Percentiles rank a stretch among this genome's conserved stretches.
phyloP scores from a whole-genome alignment of 441 rosid species.

The Viola pubescens region DNA sequence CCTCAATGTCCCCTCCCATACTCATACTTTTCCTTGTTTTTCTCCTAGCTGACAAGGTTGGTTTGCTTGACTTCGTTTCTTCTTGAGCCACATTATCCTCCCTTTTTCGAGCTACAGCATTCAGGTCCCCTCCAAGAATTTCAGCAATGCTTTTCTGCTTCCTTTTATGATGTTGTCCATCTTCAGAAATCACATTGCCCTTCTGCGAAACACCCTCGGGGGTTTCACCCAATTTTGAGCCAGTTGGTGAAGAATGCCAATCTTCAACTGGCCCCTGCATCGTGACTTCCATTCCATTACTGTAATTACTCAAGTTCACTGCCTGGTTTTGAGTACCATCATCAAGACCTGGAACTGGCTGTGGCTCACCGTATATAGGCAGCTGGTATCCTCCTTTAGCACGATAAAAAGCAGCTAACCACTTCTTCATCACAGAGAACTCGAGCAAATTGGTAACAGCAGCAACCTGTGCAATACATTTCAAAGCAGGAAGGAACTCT shows the following conservation, averaged over 20 bases:
- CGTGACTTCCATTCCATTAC: slow-evolving; percentile 21
- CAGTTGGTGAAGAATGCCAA: slow-evolving; percentile 24
- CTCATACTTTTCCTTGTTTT: slow-evolving; percentile 25
- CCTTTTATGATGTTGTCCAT: slow-evolving; percentile 34
- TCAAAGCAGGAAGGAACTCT: slow-evolving; percentile 35
- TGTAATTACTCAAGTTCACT: slow-evolving; percentile 11
- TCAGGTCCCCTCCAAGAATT: slow-evolving; percentile 37
- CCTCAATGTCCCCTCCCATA: slow-evolving; percentile 1
- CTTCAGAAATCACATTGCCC: slow-evolving; percentile 32
- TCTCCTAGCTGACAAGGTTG: slow-evolving; percentile 20
- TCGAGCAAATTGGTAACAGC: slow-evolving; percentile 34
- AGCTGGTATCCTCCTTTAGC: slow-evolving; percentile 34
- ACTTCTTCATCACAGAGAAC: slow-evolving; percentile 42
- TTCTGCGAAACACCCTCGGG: slow-evolving; percentile 22
- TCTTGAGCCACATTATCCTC: slow-evolving; percentile 17
- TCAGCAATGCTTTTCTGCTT: slow-evolving; percentile 88
- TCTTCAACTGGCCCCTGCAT: slow-evolving; percentile 38
- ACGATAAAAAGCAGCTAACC: slow-evolving; percentile 49
- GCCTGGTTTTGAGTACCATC: slow-evolving; percentile 23
- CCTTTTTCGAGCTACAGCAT: slow-evolving; percentile 23
- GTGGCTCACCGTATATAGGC: slow-evolving; percentile 35
- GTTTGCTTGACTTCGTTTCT: slow-evolving; percentile 16
- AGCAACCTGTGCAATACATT: slow-evolving; percentile 30
- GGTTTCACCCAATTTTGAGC: slow-evolving; percentile 17
- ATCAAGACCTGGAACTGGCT: slow-evolving; percentile 53